A percentile compares a stretch with the other conserved stretches of the same genome.
These are phyloP conservation scores for Torulaspora indica DNA, from an alignment of 805 yeast species.

Conservation along the genomic window DNA sequence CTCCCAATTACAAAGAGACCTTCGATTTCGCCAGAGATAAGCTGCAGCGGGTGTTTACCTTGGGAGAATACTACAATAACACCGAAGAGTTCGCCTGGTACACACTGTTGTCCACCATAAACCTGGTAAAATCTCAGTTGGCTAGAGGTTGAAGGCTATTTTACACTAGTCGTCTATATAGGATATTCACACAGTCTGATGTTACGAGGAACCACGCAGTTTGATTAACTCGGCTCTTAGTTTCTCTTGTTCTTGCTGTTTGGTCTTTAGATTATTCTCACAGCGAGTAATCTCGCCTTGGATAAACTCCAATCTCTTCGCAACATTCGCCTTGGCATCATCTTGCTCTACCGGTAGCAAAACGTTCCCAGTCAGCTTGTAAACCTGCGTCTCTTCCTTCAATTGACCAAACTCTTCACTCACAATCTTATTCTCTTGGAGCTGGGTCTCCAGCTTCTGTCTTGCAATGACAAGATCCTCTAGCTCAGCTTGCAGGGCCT, in stretches of 20 bases:
- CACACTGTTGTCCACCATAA: conserved; percentile 55
- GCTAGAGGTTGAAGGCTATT: conserved; percentile 39
- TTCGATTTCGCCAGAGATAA: conserved; percentile 57
- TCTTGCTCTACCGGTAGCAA: conserved; percentile 78
- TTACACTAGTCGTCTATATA: conserved; percentile 3
- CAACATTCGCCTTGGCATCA: conserved; percentile 82
- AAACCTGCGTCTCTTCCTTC: conserved; percentile 69
- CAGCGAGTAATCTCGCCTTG: conserved; percentile 70
- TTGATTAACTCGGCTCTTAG: conserved; percentile 53
- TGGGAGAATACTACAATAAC: conserved; percentile 59
- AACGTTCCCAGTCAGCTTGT: conserved; percentile 88
- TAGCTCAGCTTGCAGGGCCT: conserved; percentile 44
- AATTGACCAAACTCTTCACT: conserved; percentile 67
- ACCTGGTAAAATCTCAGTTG: conserved; percentile 66
- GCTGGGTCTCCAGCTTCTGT: conserved; percentile 87
- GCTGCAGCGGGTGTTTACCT: conserved; percentile 46
- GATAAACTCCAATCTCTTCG: conserved; percentile 86
- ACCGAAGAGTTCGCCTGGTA: conserved; percentile 75
- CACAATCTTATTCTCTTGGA: conserved; percentile 89
- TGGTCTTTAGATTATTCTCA: conserved; percentile 59
- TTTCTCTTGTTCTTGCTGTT: conserved; percentile 53
- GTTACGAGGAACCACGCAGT: conserved; percentile 37
- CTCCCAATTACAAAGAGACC: conserved; percentile 53
- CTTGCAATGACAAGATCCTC: conserved; percentile 61
- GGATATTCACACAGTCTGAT: background rate